Evolutionary conservation across 768 basidiomycete genomes (phyloP), one percentile per base, ranked within the genome.

Genomic region (Boletus sp.): DNA sequence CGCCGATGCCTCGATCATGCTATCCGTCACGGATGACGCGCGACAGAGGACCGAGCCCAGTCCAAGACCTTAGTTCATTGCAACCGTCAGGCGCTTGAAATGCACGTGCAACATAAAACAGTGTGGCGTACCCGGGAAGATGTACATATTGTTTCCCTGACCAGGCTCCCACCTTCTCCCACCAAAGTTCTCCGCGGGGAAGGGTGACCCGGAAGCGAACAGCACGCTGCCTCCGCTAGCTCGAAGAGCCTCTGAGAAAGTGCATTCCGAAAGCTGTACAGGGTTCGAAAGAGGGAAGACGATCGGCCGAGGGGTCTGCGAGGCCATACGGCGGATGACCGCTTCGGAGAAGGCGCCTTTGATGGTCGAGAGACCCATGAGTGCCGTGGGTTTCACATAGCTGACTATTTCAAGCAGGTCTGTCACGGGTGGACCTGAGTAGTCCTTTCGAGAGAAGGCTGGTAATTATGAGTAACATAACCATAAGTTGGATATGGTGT

Each of bases 131-230:
- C 83, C 82, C 46, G 84, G 84, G 77, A 87, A 87, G 64, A 88
- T 87, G 69, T 88, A 90, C 90, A 94, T 93, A 71, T 96, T 98
- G 70, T 96, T 97, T 27, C 93, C 93, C 72, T 97, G 95, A 23
- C 91, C 90, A 2, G 94, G 85, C 59, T 86, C 84, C 59, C 86
- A 74, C 33, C 60, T 77, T 50, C 73, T 75, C 30, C 83, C 84
- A 34, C 77, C 70, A 72, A 77, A 87, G 52, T 72, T 63, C 58
- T 85, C 77, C 43, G 79, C 76, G 14, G 82, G 79, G 81, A 94
- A 97, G 4, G 93, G 94, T 32, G 88, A 90, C 4, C 93, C 94
- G 38, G 84, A 87, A 0, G 95, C 93, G 66, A 93, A 97, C 53
- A 97, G 81, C 17, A 87, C 88, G 39, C 70, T 74, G 29, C 94